These are phyloP conservation scores for Pseudogymnoascus sp. DNA, from an alignment of 2,329 filamentous ascomycete species.

Conservation along the genomic window DNA sequence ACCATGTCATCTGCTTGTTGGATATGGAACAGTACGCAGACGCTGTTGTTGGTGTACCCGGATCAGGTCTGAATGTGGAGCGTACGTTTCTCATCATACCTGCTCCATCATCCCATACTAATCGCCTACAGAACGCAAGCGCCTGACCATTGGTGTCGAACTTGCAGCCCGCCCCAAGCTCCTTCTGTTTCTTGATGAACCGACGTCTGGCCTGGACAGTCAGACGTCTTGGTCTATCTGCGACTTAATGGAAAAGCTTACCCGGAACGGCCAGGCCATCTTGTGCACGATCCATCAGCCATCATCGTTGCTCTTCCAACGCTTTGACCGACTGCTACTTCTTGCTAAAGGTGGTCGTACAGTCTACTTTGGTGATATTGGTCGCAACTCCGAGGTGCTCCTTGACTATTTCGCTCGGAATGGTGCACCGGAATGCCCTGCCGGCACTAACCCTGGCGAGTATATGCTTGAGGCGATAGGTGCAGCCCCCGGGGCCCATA, in stretches of 20 bases:
- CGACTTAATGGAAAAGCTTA: slow-evolving; percentile 54
- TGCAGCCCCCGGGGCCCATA: slow-evolving; percentile 40
- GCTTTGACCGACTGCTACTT: slow-evolving; percentile 57
- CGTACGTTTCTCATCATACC: slow-evolving; percentile 22
- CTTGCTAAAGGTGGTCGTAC: slow-evolving; percentile 59
- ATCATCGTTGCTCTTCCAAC: slow-evolving; percentile 45
- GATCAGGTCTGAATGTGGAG: slow-evolving; percentile 55
- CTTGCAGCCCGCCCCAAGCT: slow-evolving; percentile 51
- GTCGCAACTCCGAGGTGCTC: slow-evolving; percentile 49
- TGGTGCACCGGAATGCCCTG: slow-evolving; percentile 43
- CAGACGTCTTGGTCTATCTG: slow-evolving; percentile 60
- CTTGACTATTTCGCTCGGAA: slow-evolving; percentile 59
- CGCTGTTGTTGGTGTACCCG: slow-evolving; percentile 57
- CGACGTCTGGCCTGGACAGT: slow-evolving; percentile 55
- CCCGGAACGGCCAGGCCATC: slow-evolving; percentile 46
- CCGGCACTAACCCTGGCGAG: slow-evolving; percentile 47
- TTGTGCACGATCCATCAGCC: slow-evolving; percentile 52
- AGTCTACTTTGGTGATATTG: slow-evolving; percentile 64
- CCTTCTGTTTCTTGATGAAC: slow-evolving; percentile 57
- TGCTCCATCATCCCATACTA: neutral
- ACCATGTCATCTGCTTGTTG: slow-evolving; percentile 62
- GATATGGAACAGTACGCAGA: slow-evolving; percentile 63
- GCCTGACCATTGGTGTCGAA: slow-evolving; percentile 55
- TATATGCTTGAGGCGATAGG: slow-evolving; percentile 30
- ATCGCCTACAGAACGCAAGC: slow-evolving; percentile 42